A percentile compares a stretch with the other conserved stretches of the same genome.
These are phyloP conservation scores for Polygonum aviculare DNA, from an alignment of 148 eudicot genomes.

Conservation along the genomic window DNA sequence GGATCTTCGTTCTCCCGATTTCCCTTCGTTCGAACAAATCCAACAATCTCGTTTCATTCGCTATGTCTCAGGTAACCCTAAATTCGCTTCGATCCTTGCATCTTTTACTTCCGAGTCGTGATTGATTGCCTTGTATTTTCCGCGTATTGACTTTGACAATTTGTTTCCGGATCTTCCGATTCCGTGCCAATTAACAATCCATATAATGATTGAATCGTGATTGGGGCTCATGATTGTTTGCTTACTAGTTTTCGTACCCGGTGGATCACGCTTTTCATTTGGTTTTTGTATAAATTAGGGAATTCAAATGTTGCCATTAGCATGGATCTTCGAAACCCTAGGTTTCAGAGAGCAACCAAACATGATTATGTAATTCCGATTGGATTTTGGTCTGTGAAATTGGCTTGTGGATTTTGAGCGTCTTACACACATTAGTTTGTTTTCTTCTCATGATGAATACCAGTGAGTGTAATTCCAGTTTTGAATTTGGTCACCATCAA, in stretches of 20 bases:
- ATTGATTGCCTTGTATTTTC: not conserved
- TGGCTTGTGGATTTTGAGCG: not conserved
- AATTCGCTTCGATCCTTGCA: not conserved
- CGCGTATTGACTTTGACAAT: not conserved
- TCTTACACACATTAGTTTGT: not conserved
- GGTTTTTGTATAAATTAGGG: not conserved
- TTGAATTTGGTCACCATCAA: not conserved
- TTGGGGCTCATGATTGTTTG: not conserved
- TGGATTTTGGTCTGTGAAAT: not conserved
- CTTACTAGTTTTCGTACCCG: not conserved
- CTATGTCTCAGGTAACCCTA: conserved; percentile 1
- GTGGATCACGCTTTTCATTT: not conserved
- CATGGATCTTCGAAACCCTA: not conserved
- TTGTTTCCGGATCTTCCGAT: not conserved
- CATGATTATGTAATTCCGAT: not conserved
- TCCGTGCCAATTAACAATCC: not conserved
- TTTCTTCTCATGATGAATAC: not conserved
- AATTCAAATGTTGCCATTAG: not conserved
- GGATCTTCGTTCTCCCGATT: not conserved
- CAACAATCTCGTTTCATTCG: not conserved
- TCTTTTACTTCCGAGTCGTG: not conserved
- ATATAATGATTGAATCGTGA: not conserved
- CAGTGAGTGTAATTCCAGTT: not conserved
- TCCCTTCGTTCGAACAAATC: not conserved
- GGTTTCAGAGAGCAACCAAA: not conserved